Percentiles rank a stretch among this genome's conserved stretches.
Evolutionary conservation across 2,329 filamentous ascomycete species (phyloP).

Genomic region (Penicillium vulpinum): DNA sequence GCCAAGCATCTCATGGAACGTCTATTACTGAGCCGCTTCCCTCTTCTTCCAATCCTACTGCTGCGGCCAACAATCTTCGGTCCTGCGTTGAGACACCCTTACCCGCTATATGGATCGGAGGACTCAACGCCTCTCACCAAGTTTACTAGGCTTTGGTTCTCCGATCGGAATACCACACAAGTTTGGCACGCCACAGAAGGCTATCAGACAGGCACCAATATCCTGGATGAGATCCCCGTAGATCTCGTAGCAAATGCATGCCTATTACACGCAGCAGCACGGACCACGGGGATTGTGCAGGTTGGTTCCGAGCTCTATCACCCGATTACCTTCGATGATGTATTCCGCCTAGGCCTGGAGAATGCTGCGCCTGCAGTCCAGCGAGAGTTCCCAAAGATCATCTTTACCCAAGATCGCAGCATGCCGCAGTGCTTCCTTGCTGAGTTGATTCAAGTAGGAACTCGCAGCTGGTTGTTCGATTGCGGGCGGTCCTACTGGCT

Average conservation of each 20-base stretch:
- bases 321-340: slow-evolving; percentile 30
- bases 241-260: slow-evolving; percentile 37
- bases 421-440: slow-evolving; percentile 32
- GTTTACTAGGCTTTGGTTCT: slow-evolving; percentile 29
- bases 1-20: slow-evolving; percentile 36
- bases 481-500: slow-evolving; percentile 37
- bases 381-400: slow-evolving; percentile 25
- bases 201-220: slow-evolving; percentile 29
- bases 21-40: slow-evolving; percentile 28
- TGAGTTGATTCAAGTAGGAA: slow-evolving; percentile 34
- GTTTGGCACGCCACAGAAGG: slow-evolving; percentile 34
- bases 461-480: slow-evolving; percentile 35
- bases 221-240: slow-evolving; percentile 36
- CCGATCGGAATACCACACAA: slow-evolving; percentile 27
- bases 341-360: slow-evolving; percentile 18
- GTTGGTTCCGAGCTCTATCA: slow-evolving; percentile 33
- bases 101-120: slow-evolving; percentile 32
- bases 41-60: slow-evolving; percentile 30
- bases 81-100: slow-evolving; percentile 31
- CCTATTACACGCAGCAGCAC: slow-evolving; percentile 32
- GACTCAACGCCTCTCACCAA: slow-evolving; percentile 35
- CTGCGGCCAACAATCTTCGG: slow-evolving; percentile 36
- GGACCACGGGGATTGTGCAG: slow-evolving; percentile 32
- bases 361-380: slow-evolving; percentile 24
- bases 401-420: slow-evolving; percentile 31